These are phyloP conservation scores for Gnaphalium uliginosum DNA, from an alignment of 129 eudicot species.

Conservation along the genomic window DNA sequence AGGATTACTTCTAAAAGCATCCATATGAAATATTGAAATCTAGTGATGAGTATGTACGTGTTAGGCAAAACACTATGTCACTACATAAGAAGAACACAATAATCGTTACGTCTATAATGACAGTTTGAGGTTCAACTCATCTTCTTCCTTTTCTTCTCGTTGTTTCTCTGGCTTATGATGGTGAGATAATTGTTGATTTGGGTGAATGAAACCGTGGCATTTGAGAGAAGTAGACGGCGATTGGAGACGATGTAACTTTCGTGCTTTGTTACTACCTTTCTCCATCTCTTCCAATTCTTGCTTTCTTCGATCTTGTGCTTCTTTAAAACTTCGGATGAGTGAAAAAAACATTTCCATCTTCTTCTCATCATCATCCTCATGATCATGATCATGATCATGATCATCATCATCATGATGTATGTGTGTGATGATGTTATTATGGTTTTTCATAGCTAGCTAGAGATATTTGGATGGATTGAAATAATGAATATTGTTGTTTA, in stretches of 20 bases:
- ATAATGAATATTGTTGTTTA: too few relatives aligned
- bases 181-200: background rate
- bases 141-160: background rate
- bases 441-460: too few relatives aligned
- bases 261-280: background rate
- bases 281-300: constrained; percentile 20
- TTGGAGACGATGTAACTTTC: constrained; percentile 24
- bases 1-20: too few relatives aligned
- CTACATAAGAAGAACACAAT: too few relatives aligned
- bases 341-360: constrained; percentile 50
- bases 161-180: background rate
- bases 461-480: too few relatives aligned
- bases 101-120: constrained; percentile 18
- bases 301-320: constrained; percentile 29
- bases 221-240: constrained; percentile 30
- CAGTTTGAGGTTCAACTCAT: constrained; percentile 25
- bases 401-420: too few relatives aligned
- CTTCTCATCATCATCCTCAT: constrained; percentile 30
- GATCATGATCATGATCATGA: background rate
- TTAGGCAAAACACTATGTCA: too few relatives aligned
- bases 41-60: too few relatives aligned
- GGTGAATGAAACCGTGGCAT: constrained; percentile 32
- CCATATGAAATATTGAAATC: too few relatives aligned
- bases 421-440: too few relatives aligned
- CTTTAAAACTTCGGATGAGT: constrained; percentile 32